Percentiles rank a stretch among this genome's conserved stretches.
Conservation (phyloP, 768 basidiomycete genomes). For the Suillus americanus region DNA sequence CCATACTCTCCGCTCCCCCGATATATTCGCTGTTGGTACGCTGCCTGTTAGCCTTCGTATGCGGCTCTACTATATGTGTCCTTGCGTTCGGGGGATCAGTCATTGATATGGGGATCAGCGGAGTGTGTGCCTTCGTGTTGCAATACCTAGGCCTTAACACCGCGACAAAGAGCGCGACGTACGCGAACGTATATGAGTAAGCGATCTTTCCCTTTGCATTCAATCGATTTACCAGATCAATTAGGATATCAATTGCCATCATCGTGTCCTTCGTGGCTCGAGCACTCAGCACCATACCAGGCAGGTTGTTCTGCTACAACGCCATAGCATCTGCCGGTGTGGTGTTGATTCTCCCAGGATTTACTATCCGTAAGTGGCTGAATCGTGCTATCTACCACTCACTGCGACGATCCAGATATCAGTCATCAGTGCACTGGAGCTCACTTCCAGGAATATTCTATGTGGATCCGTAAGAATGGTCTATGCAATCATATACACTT, state of each 20-base stretch:
- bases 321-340: slow-evolving; percentile 89
- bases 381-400: slow-evolving; percentile 5
- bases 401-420: neutral
- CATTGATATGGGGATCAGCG: slow-evolving; percentile 83
- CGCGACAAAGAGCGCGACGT: slow-evolving; percentile 83
- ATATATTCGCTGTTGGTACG: slow-evolving; percentile 68
- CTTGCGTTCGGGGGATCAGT: slow-evolving; percentile 80
- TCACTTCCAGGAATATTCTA: slow-evolving; percentile 78
- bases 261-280: slow-evolving; percentile 82
- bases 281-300: slow-evolving; percentile 72
- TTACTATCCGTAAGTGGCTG: slow-evolving; percentile 66
- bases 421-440: slow-evolving; percentile 79
- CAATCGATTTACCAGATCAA: neutral
- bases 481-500: slow-evolving; percentile 83
- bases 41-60: slow-evolving; percentile 74
- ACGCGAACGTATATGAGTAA: slow-evolving; percentile 95
- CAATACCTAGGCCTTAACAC: slow-evolving; percentile 82
- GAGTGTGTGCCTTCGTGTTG: slow-evolving; percentile 62
- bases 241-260: slow-evolving; percentile 81
- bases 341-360: slow-evolving; percentile 88
- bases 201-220: slow-evolving; percentile 29
- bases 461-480: slow-evolving; percentile 83
- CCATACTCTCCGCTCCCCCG: slow-evolving; percentile 61
- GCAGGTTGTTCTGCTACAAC: slow-evolving; percentile 82
- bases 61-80: slow-evolving; percentile 79